Percentiles rank a stretch among this genome's conserved stretches.
These are phyloP conservation scores for Candolleomyces aberdarensis DNA, from an alignment of 768 basidiomycete genomes.

Conservation along the genomic window DNA sequence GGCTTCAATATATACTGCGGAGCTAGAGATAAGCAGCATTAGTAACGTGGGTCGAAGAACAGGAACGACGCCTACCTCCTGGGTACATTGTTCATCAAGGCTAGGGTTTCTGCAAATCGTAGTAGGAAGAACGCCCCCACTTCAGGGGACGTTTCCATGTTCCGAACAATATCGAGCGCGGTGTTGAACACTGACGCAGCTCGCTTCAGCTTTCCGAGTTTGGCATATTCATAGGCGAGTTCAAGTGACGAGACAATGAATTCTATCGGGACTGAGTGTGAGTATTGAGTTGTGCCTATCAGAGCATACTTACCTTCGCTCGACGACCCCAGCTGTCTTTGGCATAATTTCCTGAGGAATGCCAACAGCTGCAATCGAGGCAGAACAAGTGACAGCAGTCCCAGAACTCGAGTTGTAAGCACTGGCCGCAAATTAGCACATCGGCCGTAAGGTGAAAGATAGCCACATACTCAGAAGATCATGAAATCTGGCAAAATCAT, in stretches of 20 bases:
- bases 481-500: constrained; percentile 41
- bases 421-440: constrained; percentile 31
- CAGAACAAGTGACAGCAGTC: constrained; percentile 63
- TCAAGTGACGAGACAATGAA: constrained; percentile 64
- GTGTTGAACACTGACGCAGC: constrained; percentile 66
- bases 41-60: neutral
- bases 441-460: neutral
- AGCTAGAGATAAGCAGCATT: constrained; percentile 27
- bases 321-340: constrained; percentile 38
- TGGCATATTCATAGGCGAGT: constrained; percentile 76
- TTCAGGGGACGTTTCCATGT: constrained; percentile 46
- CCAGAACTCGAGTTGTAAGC: constrained; percentile 58
- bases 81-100: constrained; percentile 52
- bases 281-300: neutral
- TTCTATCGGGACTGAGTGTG: constrained; percentile 30
- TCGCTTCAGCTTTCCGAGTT: constrained; percentile 69
- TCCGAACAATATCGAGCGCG: constrained; percentile 43
- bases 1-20: constrained; percentile 60
- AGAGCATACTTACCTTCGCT: constrained; percentile 42
- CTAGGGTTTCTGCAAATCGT: constrained; percentile 64
- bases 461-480: constrained; percentile 51
- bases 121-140: constrained; percentile 54
- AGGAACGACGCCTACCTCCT: constrained; percentile 45
- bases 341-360: constrained; percentile 57
- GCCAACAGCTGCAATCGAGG: constrained; percentile 67